Evolutionary conservation across 352 stramenopile genomes (phyloP), one percentile per base, ranked within the genome.

Genomic region (Phytophthora multivora): DNA sequence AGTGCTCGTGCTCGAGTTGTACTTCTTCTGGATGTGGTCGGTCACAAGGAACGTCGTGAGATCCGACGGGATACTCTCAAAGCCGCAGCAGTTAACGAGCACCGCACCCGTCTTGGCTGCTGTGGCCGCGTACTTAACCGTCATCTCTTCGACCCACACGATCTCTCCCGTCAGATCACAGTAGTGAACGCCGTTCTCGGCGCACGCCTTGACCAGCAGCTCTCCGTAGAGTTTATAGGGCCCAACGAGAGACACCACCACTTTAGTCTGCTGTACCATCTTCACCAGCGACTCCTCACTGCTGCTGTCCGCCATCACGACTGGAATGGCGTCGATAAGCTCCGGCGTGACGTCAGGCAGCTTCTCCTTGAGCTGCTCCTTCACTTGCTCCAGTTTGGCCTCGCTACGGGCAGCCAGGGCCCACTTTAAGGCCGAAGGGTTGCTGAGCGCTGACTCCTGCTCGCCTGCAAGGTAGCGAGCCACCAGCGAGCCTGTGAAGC

Each of bases 111-210:
- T 85, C 51, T 80, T 49, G 25, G 73, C 25, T 16, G 93, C 89
- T 0, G 49, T 72, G 0, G 51, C 57, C 28, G 80, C 66, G 54
- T 91, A 96, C 53, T 85, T 82, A 13, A 38, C 40, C 42, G 86
- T 90, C 83, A 98, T 97, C 18, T 83, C 52, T 18, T 88, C 67
- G 30, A 96, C 77, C 91, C 91, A 98, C 16, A 79, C 41, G 16
- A 85, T 74, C 70, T 98, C 94, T 30, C 91, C 92, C 2, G 92
- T 98, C 45, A 97, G 89, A 50, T 98, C 94, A 47, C 77, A 89
- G 72, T 98, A 98, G 75, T 97, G 76, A n/a, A 90, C 90, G 26
- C 91, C 91, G 58, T 90, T 85, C 46, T 92, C 83, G 2, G 84
- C 89, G 63, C 91, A 98, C 36, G 77, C 79, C 50, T 93, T 84